Percentiles rank a stretch among this genome's conserved stretches.
phyloP scores from a whole-genome alignment of 2,329 filamentous ascomycete genomes.

The Ambrosiella cleistominuta region DNA sequence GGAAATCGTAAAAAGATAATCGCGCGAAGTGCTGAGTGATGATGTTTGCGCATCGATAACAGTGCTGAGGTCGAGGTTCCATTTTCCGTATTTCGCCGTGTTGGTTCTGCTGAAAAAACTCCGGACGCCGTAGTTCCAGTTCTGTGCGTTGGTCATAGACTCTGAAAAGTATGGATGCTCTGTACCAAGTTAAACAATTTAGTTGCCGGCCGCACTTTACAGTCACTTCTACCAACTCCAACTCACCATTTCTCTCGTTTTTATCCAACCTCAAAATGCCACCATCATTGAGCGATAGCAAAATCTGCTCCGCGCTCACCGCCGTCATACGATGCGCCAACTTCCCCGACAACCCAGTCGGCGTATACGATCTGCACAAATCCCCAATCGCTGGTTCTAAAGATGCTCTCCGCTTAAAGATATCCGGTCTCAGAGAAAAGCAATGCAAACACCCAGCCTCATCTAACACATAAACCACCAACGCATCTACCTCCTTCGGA shows the following conservation, averaged over 20 bases:
- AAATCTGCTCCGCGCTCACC: conserved; percentile 51
- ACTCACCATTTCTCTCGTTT: conserved; percentile 30
- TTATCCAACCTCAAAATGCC: conserved; percentile 54
- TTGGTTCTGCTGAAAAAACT: conserved; percentile 47
- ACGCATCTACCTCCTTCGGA: conserved; percentile 54
- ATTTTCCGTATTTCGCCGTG: conserved; percentile 44
- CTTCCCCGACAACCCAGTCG: conserved; percentile 60
- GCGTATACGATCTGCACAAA: conserved; percentile 56
- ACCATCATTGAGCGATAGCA: conserved; percentile 69
- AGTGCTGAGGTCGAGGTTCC: conserved; percentile 49
- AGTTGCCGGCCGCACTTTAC: background rate
- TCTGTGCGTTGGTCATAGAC: conserved; percentile 54
- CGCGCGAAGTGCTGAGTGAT: conserved; percentile 30
- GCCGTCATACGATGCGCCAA: conserved; percentile 67
- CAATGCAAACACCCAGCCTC: conserved; percentile 66
- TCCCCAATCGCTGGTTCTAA: conserved; percentile 59
- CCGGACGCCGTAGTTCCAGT: conserved; percentile 50
- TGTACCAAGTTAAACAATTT: background rate
- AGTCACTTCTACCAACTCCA: background rate
- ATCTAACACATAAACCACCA: conserved; percentile 67
- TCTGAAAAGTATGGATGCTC: conserved; percentile 43
- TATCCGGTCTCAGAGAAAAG: conserved; percentile 64
- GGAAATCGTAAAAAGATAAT: conserved; percentile 52
- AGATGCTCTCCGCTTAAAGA: conserved; percentile 53
- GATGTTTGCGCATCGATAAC: conserved; percentile 45